phyloP scores from a whole-genome alignment of 345 rosid species.

The Dimocarpus longan region DNA sequence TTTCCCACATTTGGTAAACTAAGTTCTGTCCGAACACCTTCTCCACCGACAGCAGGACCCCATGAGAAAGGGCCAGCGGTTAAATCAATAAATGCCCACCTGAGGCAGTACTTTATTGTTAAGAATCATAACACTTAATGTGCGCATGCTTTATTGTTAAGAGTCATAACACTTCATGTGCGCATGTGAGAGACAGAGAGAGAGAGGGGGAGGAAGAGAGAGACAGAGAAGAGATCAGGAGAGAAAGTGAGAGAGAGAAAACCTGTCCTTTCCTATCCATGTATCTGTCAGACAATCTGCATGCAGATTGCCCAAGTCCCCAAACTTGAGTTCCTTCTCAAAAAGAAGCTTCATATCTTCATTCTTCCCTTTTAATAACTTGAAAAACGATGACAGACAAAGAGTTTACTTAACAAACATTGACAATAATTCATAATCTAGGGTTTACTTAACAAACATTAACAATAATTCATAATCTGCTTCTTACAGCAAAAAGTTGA shows the following conservation, averaged over 20 bases:
- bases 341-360: conserved; percentile 67
- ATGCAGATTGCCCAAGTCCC: conserved; percentile 68
- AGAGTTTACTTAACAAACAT: conserved; percentile 9
- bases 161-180: not conserved
- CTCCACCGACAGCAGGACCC: conserved; percentile 99
- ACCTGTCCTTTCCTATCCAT: conserved; percentile 98
- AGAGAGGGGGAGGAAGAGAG: conserved; percentile 5
- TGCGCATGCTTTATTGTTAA: not conserved
- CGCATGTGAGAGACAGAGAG: not conserved
- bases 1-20: conserved; percentile 93
- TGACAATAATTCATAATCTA: not conserved
- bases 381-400: conserved; percentile 27
- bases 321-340: conserved; percentile 66
- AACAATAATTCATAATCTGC: not conserved
- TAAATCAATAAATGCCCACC: conserved; percentile 98
- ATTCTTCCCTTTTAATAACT: conserved; percentile 74
- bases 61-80: conserved; percentile 95
- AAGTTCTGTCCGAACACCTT: conserved; percentile 90
- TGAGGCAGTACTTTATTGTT: conserved; percentile 32
- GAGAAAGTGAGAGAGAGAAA: conserved; percentile 36
- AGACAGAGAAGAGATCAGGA: conserved; percentile 24
- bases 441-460: conserved; percentile 8
- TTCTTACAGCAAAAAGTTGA: not conserved
- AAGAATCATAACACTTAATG: not conserved
- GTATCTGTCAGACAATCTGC: conserved; percentile 91